Evolutionary conservation across 2,329 filamentous ascomycete species (phyloP), one percentile per base, ranked within the genome.

Genomic region (Trichoderma koningii): DNA sequence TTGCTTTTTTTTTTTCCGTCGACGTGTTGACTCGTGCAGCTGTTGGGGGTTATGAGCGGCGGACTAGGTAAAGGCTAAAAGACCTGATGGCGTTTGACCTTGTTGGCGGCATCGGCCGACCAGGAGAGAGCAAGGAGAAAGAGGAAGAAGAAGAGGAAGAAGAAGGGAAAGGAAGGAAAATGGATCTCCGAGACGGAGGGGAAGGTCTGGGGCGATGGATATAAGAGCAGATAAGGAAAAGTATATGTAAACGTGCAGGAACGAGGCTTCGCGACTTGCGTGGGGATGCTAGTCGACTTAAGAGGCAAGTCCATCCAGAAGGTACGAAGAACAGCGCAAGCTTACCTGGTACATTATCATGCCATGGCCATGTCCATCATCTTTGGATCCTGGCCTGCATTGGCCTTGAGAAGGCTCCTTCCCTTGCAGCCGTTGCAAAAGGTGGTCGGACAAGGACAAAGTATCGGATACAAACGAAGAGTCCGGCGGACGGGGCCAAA

Each of bases 291-390:
- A 23, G 42, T 63, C 38, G 60, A 63, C 60, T 63, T 63, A 63
- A 63, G 44, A 51, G 60, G 60, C 60, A 63, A 63, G 60, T 63
- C 60, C 60, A 63, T 55, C 50, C 60, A 55, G 34, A 38, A 38
- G 34, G 34, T 38, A 38, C 34, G 34, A 38, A 38, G 34, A 38
- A 38, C 12, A 38, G 34, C 1, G 14, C 34, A 14, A 38, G 34
- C 34, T 12, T 10, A 38, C 7, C 7, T 12, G 12, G 10, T 34
- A 34, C 30, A 12, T 10, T 63, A 55, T 63, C 60, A 53, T 63
- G 60, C 60, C 60, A 59, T 59, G 55, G 55, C 41, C 41, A 52
- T 53, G 60, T 44, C 60, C 34, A 63, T 53, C 60, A 63, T 63
- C 60, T 38, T 63, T 63, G 42, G 41, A 63, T 47, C 60, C 60